Evolutionary conservation across 805 yeast species (phyloP), one percentile per base, ranked within the genome.

Genomic region (Sugiyamaella boreocaroliniensis): DNA sequence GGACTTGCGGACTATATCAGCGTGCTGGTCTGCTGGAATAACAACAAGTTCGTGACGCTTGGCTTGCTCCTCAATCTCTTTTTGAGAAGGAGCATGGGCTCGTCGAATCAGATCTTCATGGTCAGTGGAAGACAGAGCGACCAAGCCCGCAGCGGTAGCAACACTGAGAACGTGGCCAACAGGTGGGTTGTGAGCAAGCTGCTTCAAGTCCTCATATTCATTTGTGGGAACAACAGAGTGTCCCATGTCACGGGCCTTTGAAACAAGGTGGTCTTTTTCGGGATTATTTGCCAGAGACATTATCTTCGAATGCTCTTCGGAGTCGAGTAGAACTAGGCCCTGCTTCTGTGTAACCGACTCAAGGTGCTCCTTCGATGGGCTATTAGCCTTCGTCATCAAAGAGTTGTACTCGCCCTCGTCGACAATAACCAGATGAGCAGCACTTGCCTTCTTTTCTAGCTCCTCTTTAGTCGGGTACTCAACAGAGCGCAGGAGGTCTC

Each of bases 1-100:
- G 15, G 55, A 50, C 16, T 20, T 32, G 10, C 51, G 48, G 2
- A 49, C 20, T 16, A 65, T 55, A 10, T 60, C 56, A 16, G 51
- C 53, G 32, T 61, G 72, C 22, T 68, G 70, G 16, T 64, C 71
- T 34, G 63, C 59, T 5, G 71, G 58, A 7, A 74, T 26, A 14
- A 69, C 57, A 5, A 59, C 63, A 29, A 68, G 62, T 9, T 66
- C 69, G 5, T 65, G 55, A 37, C 56, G 62, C 32, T 54, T 55
- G 12, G 74, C 71, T 47, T 60, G 66, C 8, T 58, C 52, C 40
- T 62, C 66, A 22, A 73, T 47, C 32, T 68, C 70, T 7, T 59
- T 57, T 49, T 62, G 63, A 1, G 69, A 60, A 6, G 50, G 62
- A 12, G 43, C 43, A 5, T 58, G 53, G 3, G 70, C 62, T 3